A percentile compares a stretch with the other conserved stretches of the same genome.
phyloP scores from a whole-genome alignment of 2,329 filamentous ascomycete species.

The Trichoderma hamatum region DNA sequence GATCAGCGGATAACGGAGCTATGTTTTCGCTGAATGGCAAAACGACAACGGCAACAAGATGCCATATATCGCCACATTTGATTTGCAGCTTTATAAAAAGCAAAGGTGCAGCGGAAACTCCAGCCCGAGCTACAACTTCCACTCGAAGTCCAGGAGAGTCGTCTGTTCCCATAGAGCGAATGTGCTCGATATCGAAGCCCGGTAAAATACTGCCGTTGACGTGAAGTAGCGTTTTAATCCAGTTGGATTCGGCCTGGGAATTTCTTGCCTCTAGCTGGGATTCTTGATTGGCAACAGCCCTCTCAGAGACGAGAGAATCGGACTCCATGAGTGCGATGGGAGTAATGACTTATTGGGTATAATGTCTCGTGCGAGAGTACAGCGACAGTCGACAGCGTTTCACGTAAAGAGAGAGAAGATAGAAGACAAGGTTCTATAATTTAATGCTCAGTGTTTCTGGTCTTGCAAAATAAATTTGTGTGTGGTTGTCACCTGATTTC shows the following conservation, averaged over 20 bases:
- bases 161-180: background rate
- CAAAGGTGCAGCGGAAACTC: background rate
- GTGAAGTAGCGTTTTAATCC: background rate
- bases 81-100: background rate
- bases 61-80: background rate
- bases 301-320: background rate
- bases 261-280: background rate
- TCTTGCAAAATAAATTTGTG: background rate
- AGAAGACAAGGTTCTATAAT: background rate
- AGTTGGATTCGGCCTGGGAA: background rate
- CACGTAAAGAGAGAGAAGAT: background rate
- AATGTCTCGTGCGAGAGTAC: background rate
- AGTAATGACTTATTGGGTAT: background rate
- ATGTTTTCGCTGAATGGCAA: background rate
- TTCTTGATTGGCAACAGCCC: background rate
- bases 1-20: background rate
- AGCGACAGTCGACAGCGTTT: background rate
- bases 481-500: background rate
- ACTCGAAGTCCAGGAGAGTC: constrained; percentile 5
- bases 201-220: background rate
- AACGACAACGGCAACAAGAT: background rate
- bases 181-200: background rate
- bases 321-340: background rate
- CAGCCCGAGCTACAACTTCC: background rate
- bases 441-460: background rate